Percentiles rank a stretch among this genome's conserved stretches.
Evolutionary conservation across 1,139 yeast genomes (phyloP).

Genomic region (Entelexis sorbosivorans): DNA sequence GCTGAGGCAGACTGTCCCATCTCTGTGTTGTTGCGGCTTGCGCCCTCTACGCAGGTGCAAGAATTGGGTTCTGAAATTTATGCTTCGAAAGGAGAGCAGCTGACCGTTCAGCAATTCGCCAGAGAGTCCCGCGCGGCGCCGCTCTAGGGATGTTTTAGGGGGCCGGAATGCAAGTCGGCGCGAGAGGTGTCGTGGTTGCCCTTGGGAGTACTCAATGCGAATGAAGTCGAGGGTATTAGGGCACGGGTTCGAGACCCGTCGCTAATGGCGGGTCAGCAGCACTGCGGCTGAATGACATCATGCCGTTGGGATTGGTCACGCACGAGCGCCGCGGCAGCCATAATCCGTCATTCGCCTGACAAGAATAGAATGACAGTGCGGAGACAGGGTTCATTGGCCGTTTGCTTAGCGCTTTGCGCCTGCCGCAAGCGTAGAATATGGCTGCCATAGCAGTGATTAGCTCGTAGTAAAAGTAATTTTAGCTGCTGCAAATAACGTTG

Average conservation of each 20-base stretch:
- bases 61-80: neutral
- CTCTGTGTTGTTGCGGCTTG: neutral
- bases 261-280: neutral
- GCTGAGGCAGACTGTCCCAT: slow-evolving; percentile 13
- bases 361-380: no score
- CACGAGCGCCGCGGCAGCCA: no score
- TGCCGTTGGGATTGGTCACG: neutral
- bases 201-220: neutral
- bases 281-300: neutral
- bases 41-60: neutral
- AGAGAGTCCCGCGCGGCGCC: neutral
- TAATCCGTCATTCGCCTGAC: neutral
- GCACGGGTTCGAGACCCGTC: neutral
- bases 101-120: neutral
- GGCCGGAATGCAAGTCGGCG: neutral
- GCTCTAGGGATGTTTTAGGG: neutral
- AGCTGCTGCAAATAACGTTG: no score
- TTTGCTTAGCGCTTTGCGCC: no score
- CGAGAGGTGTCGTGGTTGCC: neutral
- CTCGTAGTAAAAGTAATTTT: no score
- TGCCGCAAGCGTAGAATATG: no score
- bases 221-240: neutral
- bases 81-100: neutral
- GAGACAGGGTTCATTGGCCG: no score
- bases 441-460: no score